Base-by-base conservation (phyloP, 164 flowering plant species). In the Magnolia kwangsiensis region DNA sequence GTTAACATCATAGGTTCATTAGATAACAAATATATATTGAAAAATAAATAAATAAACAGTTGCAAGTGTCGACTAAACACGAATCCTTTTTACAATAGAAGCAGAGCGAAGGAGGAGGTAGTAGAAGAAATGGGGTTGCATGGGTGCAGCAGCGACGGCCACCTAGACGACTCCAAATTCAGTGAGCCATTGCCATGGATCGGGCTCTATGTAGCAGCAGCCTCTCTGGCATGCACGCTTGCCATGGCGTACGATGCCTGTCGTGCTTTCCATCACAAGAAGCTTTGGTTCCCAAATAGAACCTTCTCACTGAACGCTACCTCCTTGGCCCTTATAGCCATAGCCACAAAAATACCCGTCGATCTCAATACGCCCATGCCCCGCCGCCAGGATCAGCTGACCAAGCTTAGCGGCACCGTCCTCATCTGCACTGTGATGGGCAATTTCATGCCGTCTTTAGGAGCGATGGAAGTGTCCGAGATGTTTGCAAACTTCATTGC, bases 341-440 rank as follows among this genome's bases (percentile, higher is more conserved):
- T 88, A 1, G 87, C 88, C 16, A 74, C 80, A 61, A 89, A 90
- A 29, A 79, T 90, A n/a, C 86, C 91, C 0, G 84, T 88, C 49
- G 94, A 90, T 80, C 88, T 90, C 8, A 91, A 88, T 55, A 87
- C 91, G 3, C 19, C 90, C 45, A 88, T 91, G 77, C 77, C 77
- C 31, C 64, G 77, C 13, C 0, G 70, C 23, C 71, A 75, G 7
- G 71, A 75, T 13, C 77, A 75, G 77, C 77, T 75, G 45, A 18
- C 77, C 63, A 75, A 75, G 71, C 77, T 75, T 63, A 75, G 71
- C 21, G 27, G 77, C 61, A 75, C 77, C 7, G 71, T 75, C 71
- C 37, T 75, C 29, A 5, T 75, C 45, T 75, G 71, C 71, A 55
- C 71, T 1, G 77, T 31, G 8, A 75, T 67, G 71, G 71, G 20